These are phyloP conservation scores for Trichoderma parareesei DNA, from an alignment of 495 filamentous ascomycete genomes.

Conservation along the genomic window DNA sequence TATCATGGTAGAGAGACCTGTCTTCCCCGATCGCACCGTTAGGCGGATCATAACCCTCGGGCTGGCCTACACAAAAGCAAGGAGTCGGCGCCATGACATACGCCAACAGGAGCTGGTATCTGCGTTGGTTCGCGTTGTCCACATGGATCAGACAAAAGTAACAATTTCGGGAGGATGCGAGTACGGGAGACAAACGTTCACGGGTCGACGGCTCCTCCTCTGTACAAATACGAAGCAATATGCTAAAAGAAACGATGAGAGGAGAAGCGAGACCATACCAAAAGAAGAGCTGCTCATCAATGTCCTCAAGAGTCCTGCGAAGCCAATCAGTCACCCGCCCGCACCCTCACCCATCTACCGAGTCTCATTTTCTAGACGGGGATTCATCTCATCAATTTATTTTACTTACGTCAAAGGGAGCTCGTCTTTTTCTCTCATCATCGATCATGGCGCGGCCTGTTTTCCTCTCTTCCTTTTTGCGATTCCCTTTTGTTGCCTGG, in stretches of 20 bases:
- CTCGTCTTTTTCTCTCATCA: neutral
- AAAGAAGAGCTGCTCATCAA: neutral
- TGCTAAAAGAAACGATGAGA: no score
- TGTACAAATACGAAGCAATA: neutral
- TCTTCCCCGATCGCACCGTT: neutral
- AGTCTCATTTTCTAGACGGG: neutral
- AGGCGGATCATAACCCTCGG: neutral
- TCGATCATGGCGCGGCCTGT: neutral
- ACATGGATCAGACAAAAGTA: neutral
- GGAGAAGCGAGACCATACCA: no score
- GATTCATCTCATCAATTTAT: neutral
- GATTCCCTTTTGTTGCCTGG: neutral
- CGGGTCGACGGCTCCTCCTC: neutral
- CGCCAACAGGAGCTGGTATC: constrained; percentile 8
- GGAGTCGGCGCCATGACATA: constrained; percentile 9
- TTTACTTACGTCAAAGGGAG: neutral
- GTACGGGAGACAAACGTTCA: no score
- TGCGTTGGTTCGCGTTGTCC: neutral
- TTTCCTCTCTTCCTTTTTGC: neutral
- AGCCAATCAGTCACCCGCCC: neutral
- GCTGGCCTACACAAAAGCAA: neutral
- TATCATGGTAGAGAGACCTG: neutral
- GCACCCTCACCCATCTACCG: neutral
- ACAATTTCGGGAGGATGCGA: no score
- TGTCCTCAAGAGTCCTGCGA: neutral